phyloP scores from a whole-genome alignment of 495 filamentous ascomycete genomes.

The Podospora pseudocomata region DNA sequence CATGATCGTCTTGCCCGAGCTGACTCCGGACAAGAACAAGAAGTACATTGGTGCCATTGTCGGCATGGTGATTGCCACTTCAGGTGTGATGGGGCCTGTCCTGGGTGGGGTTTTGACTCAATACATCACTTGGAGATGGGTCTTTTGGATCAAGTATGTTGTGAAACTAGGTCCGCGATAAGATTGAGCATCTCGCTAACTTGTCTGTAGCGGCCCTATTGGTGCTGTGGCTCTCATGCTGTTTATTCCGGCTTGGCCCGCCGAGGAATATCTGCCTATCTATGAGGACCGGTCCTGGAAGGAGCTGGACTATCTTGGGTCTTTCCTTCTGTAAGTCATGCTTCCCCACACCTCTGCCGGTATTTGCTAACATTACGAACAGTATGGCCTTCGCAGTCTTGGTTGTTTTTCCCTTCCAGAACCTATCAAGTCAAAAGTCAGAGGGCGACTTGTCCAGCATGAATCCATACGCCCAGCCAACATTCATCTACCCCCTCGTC shows the following conservation, averaged over 20 bases:
- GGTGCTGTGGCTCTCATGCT: conserved; percentile 47
- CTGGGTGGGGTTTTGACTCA: conserved; percentile 62
- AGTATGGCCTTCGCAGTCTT: conserved; percentile 53
- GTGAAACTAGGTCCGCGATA: neutral
- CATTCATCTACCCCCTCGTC: conserved; percentile 46
- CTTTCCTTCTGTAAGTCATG: conserved; percentile 42
- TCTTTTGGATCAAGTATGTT: conserved; percentile 62
- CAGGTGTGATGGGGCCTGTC: conserved; percentile 54
- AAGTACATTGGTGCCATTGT: conserved; percentile 36
- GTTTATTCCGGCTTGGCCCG: conserved; percentile 47
- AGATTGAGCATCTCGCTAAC: conserved; percentile 16
- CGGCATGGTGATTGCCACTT: conserved; percentile 30
- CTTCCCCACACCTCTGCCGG: neutral
- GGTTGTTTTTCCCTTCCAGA: conserved; percentile 58
- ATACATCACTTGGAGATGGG: conserved; percentile 61
- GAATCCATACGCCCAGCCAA: conserved; percentile 36
- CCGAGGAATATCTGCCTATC: conserved; percentile 31
- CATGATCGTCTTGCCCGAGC: conserved; percentile 50
- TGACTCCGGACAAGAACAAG: conserved; percentile 40
- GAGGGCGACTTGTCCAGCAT: conserved; percentile 32
- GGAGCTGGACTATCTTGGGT: conserved; percentile 54
- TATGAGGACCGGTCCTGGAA: conserved; percentile 37
- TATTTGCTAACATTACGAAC: neutral
- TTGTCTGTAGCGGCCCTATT: conserved; percentile 40
- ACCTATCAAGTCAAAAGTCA: conserved; percentile 19